These are phyloP conservation scores for Boechera stricta DNA, from an alignment of 345 rosid genomes.

Conservation along the genomic window DNA sequence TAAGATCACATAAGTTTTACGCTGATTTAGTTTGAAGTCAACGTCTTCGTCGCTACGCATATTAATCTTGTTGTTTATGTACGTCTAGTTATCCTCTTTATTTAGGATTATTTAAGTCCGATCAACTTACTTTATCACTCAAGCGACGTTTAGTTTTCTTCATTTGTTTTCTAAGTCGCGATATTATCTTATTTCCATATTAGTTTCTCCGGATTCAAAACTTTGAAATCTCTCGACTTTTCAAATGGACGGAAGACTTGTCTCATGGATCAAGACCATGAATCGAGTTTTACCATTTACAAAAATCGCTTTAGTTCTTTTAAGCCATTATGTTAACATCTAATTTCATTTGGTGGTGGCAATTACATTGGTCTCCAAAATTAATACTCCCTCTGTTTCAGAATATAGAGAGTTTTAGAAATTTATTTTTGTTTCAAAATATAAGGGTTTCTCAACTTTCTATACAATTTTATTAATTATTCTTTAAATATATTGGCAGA, in stretches of 20 bases:
- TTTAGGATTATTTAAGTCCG: slow-evolving; percentile 3
- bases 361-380: too few species aligned
- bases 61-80: slow-evolving; percentile 22
- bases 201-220: neutral
- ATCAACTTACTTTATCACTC: slow-evolving; percentile 30
- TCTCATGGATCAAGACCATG: neutral
- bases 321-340: neutral
- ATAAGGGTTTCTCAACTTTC: too few species aligned
- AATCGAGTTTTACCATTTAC: neutral
- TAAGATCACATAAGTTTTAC: neutral
- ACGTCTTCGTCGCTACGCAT: slow-evolving; percentile 25
- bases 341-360: too few species aligned
- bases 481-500: too few species aligned
- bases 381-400: too few species aligned
- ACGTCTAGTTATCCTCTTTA: slow-evolving; percentile 15
- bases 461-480: too few species aligned
- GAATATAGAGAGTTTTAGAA: too few species aligned
- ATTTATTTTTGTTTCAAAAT: too few species aligned
- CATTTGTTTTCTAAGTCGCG: neutral
- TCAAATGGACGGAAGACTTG: neutral
- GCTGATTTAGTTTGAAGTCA: slow-evolving; percentile 28
- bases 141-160: slow-evolving; percentile 21
- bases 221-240: neutral
- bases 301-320: neutral
- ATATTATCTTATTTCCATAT: neutral